These are phyloP conservation scores for Penicillium sp. DNA, from an alignment of 2,329 filamentous ascomycete species.

Conservation along the genomic window DNA sequence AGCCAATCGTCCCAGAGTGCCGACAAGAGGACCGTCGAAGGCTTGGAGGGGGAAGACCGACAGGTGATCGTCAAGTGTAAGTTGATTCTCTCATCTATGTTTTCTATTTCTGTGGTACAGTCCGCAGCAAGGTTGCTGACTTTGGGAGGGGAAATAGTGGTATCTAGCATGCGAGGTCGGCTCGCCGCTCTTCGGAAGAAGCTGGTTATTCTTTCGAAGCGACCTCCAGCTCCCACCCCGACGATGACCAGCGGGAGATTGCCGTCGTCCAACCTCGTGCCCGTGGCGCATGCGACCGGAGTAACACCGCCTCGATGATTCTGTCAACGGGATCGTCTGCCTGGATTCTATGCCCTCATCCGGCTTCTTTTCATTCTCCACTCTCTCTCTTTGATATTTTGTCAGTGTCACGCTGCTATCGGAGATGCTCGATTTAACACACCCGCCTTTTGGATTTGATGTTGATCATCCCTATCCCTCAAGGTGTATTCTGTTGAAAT, in stretches of 20 bases:
- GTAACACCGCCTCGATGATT: slow-evolving; percentile 31
- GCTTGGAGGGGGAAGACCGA: slow-evolving; percentile 43
- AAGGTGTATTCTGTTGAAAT: slow-evolving; percentile 2
- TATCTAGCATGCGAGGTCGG: slow-evolving; percentile 45
- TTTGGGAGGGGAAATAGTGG: slow-evolving; percentile 30
- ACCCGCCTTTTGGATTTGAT: slow-evolving; percentile 4
- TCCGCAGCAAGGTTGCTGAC: slow-evolving; percentile 16
- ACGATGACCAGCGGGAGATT: slow-evolving; percentile 26
- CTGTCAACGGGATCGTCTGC: too few relatives aligned
- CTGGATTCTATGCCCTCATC: too few relatives aligned
- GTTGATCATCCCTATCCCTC: slow-evolving; percentile 3
- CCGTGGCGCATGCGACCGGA: slow-evolving; percentile 28
- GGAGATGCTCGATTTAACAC: too few relatives aligned
- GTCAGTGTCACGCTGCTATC: too few relatives aligned
- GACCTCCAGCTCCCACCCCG: slow-evolving; percentile 35
- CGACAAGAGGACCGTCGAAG: slow-evolving; percentile 38
- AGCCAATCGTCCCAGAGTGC: slow-evolving; percentile 24
- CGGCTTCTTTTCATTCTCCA: too few relatives aligned
- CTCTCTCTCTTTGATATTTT: too few relatives aligned
- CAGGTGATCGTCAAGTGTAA: slow-evolving; percentile 47
- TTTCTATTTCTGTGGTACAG: not conserved
- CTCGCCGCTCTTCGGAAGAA: slow-evolving; percentile 46
- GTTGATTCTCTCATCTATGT: slow-evolving; percentile 16
- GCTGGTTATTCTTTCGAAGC: slow-evolving; percentile 43
- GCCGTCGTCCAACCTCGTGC: slow-evolving; percentile 26